phyloP scores from a whole-genome alignment of 352 stramenopile genomes.

The Globisporangium recalcitrans region DNA sequence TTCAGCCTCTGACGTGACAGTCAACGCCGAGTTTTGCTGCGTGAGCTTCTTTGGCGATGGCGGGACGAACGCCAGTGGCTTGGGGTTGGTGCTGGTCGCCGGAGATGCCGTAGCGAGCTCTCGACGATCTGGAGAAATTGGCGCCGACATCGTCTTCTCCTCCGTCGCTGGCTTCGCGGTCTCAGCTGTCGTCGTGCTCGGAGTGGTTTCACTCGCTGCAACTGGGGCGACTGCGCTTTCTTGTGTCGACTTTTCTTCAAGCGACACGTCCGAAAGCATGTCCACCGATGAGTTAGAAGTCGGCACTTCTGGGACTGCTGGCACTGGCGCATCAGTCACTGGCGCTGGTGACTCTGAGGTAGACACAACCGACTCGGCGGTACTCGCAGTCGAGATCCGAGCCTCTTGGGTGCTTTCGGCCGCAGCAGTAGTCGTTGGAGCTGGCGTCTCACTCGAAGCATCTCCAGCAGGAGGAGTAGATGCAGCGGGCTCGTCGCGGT shows the following conservation, averaged over 20 bases:
- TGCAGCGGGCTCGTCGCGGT: constrained; percentile 11
- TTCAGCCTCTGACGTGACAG: constrained; percentile 13
- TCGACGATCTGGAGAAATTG: too few species aligned
- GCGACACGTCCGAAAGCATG: constrained; percentile 3
- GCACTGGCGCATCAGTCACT: not conserved
- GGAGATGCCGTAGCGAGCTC: not conserved
- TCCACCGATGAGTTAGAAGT: not conserved
- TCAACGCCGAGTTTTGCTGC: constrained; percentile 15
- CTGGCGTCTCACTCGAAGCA: not conserved
- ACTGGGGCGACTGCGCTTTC: not conserved
- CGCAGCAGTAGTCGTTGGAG: not conserved
- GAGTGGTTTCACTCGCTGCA: not conserved
- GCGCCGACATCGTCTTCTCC: not conserved
- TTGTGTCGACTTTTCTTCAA: constrained; percentile 13
- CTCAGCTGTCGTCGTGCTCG: not conserved
- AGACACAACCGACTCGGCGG: not conserved
- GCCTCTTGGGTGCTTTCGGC: not conserved
- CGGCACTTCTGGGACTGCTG: not conserved
- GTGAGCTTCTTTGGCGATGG: constrained; percentile 12
- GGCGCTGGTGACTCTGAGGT: not conserved
- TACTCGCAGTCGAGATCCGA: constrained; percentile 4
- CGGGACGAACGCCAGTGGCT: constrained; percentile 14
- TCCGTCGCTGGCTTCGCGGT: not conserved
- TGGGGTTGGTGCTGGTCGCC: not conserved
- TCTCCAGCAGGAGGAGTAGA: not conserved